phyloP scores from a whole-genome alignment of 352 stramenopile genomes.

The Phytophthora hybrid region DNA sequence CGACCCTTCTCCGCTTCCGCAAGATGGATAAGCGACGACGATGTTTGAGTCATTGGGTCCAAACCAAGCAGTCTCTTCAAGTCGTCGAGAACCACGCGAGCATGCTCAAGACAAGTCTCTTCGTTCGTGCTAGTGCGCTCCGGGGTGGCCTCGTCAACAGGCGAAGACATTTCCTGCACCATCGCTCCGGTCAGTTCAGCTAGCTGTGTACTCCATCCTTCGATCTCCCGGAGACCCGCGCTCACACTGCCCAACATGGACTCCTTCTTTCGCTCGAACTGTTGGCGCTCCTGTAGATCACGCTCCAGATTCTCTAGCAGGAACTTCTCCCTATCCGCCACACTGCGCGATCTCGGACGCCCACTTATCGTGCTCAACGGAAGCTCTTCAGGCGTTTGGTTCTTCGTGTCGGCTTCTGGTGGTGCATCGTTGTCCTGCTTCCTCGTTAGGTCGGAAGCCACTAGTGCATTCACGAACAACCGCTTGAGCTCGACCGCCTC shows the following conservation, averaged over 20 bases:
- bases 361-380: slow-evolving; percentile 34
- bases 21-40: slow-evolving; percentile 57
- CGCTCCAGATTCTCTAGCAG: slow-evolving; percentile 57
- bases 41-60: slow-evolving; percentile 57
- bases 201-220: slow-evolving; percentile 47
- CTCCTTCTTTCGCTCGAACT: slow-evolving; percentile 38
- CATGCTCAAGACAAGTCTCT: slow-evolving; percentile 33
- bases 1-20: slow-evolving; percentile 55
- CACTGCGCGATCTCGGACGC: slow-evolving; percentile 31
- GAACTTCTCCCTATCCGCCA: slow-evolving; percentile 43
- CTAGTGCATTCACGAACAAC: slow-evolving; percentile 66
- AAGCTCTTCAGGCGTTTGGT: slow-evolving; percentile 15
- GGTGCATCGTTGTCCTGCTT: neutral
- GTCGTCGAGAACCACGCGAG: slow-evolving; percentile 42
- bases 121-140: slow-evolving; percentile 32
- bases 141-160: slow-evolving; percentile 12
- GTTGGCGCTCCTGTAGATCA: slow-evolving; percentile 45
- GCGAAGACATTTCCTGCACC: slow-evolving; percentile 46
- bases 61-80: slow-evolving; percentile 52
- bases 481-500: slow-evolving; percentile 76
- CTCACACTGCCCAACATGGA: slow-evolving; percentile 28
- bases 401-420: neutral
- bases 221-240: slow-evolving; percentile 43
- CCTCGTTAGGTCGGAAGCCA: slow-evolving; percentile 39
- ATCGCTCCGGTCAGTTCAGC: slow-evolving; percentile 41